phyloP scores from a whole-genome alignment of 352 stramenopile genomes.

The Thraustochytrium sp. region DNA sequence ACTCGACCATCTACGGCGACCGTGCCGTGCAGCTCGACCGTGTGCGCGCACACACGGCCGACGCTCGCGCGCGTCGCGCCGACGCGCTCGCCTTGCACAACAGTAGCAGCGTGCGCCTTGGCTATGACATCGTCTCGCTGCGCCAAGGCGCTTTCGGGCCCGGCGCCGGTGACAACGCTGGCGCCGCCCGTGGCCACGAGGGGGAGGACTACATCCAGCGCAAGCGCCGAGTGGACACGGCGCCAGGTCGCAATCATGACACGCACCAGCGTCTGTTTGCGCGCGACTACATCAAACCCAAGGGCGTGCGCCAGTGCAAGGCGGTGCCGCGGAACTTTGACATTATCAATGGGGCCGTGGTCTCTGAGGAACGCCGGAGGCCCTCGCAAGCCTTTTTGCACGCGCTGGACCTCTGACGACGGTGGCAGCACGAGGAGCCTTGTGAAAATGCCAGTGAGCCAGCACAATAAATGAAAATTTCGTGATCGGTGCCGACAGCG shows the following conservation, averaged over 20 bases:
- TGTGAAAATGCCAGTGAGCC: neutral
- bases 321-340: conserved; percentile 11
- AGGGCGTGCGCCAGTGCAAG: neutral
- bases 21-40: neutral
- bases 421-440: neutral
- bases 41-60: neutral
- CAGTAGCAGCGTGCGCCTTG: neutral
- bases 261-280: conserved; percentile 33
- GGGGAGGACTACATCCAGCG: neutral
- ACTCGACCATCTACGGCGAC: conserved; percentile 1
- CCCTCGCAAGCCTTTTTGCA: neutral
- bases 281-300: neutral
- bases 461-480: too few relatives aligned
- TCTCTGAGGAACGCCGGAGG: neutral
- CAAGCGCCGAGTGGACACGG: conserved; percentile 10
- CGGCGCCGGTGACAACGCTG: neutral
- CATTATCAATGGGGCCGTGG: neutral
- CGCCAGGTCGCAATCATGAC: neutral
- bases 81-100: neutral
- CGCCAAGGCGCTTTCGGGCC: too few relatives aligned
- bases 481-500: too few relatives aligned
- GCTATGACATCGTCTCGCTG: neutral
- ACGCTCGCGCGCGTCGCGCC: neutral
- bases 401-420: neutral
- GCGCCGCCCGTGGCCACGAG: neutral